phyloP scores from a whole-genome alignment of 164 flowering plant genomes.

The Malania oleifera region DNA sequence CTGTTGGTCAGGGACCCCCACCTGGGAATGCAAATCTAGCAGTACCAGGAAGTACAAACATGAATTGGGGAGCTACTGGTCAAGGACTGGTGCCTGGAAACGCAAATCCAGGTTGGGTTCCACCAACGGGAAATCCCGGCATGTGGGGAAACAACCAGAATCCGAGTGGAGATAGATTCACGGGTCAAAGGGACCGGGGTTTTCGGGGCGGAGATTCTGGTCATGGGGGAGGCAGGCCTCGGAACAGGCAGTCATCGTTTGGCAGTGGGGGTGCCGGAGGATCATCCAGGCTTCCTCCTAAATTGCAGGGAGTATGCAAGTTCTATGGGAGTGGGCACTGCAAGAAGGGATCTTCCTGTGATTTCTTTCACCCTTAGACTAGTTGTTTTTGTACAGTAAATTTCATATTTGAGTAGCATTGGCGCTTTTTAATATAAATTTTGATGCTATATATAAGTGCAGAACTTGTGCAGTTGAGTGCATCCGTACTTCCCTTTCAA shows the following conservation, averaged over 20 bases:
- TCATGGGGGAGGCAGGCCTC: conserved; percentile 35
- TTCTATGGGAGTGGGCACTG: conserved; percentile 61
- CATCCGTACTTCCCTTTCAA: too few species aligned
- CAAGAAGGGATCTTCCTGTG: conserved; percentile 70
- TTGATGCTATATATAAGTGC: too few species aligned
- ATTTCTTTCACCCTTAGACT: conserved; percentile 43
- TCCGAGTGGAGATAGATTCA: conserved; percentile 34
- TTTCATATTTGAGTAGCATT: too few species aligned
- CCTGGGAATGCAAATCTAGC: conserved; percentile 20
- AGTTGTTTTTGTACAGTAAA: neutral
- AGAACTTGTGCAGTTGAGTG: too few species aligned
- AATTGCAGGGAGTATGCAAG: conserved; percentile 47
- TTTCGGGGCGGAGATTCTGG: conserved; percentile 41
- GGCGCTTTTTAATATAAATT: too few species aligned
- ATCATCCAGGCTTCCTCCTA: conserved; percentile 26
- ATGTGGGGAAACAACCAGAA: conserved; percentile 39
- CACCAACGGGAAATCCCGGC: conserved; percentile 26
- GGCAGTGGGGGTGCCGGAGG: conserved; percentile 39
- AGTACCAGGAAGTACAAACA: neutral
- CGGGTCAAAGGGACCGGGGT: conserved; percentile 39
- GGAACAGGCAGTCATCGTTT: conserved; percentile 45
- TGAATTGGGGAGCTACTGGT: conserved; percentile 23
- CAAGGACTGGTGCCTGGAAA: conserved; percentile 23
- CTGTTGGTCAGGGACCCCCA: conserved; percentile 12
- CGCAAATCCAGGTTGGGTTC: conserved; percentile 24